A percentile compares a stretch with the other conserved stretches of the same genome.
Conservation (phyloP, 1,284 basidiomycete species). For the Hemileia vastatrix region DNA sequence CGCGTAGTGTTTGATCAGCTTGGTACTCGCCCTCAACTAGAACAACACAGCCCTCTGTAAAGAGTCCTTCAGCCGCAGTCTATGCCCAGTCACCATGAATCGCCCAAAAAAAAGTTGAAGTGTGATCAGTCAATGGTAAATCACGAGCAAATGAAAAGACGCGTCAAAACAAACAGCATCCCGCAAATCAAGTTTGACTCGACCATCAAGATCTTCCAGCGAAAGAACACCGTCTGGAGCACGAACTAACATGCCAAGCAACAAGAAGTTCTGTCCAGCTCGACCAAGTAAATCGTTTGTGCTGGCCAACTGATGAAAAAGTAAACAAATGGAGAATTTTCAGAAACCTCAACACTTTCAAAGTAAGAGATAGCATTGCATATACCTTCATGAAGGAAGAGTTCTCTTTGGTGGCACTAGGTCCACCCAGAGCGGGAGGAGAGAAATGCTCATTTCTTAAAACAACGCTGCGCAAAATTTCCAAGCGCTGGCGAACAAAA, state of each 20-base stretch:
- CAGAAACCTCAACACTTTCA: too few species aligned
- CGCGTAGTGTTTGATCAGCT: conserved; percentile 73
- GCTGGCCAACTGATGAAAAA: conserved; percentile 62
- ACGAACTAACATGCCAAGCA: conserved; percentile 85
- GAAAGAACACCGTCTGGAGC: conserved; percentile 80
- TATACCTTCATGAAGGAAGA: conserved; percentile 66
- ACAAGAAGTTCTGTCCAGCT: conserved; percentile 76
- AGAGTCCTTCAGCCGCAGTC: conserved; percentile 92
- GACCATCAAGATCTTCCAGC: conserved; percentile 87
- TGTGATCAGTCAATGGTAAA: not conserved
- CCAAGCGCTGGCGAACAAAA: conserved; percentile 18
- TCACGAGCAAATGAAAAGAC: not conserved
- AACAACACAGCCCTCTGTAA: conserved; percentile 91
- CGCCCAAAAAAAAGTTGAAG: not conserved
- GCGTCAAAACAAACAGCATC: conserved; percentile 71
- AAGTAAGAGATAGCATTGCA: not conserved
- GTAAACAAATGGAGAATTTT: not conserved
- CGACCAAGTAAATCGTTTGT: conserved; percentile 92
- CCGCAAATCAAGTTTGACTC: conserved; percentile 77
- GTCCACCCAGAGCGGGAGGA: conserved; percentile 75
- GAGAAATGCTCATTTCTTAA: conserved; percentile 91
- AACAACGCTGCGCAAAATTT: conserved; percentile 50
- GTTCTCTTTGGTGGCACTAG: conserved; percentile 56
- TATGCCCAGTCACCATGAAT: conserved; percentile 37
- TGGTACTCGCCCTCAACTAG: conserved; percentile 95